Evolutionary conservation across 371 early-diverging fungal species (phyloP), one percentile per base, ranked within the genome.

Genomic region (Haplosporangium sp.): DNA sequence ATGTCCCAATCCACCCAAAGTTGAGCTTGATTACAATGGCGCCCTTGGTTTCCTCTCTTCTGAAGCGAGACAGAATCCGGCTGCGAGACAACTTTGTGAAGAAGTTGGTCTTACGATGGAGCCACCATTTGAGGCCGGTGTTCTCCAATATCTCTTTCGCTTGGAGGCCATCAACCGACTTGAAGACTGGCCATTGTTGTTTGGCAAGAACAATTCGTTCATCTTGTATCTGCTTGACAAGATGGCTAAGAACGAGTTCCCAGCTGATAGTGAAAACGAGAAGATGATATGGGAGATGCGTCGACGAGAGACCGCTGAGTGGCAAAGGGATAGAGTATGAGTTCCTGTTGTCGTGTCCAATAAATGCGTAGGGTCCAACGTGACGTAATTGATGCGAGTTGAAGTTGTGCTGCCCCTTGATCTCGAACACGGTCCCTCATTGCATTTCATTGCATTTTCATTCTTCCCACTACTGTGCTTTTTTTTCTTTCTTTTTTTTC

Each of bases 141-240:
- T 79, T 1, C 29, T 79, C 10, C 55, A 41, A 46, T 79, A 68
- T 36, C 55, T 79, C 2, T 62, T 72, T 20, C 73, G 79, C 16
- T 21, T 79, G 46, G 55, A 72, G 14, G 66, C 62, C 0, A 48
- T 79, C 6, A 69, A 66, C 2, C 56, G 66, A 6, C 42, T 79
- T 7, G 13, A 57, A 3, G 79, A 79, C 1, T 79, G 79, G 79
- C 73, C 79, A 0, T 11, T 67, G 42, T 46, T 79, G 55, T 79
- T 79, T 65, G 79, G 79, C 4, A 8, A 40, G 4, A 65, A 50
- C 9, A 79, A 72, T 37, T 46, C 68, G 23, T 79, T 79, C 43
- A 68, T 79, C 20, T 12, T 59, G 14, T 38, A 79, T 41, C 14
- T 79, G 50, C 55, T 79, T 5, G 51, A 79, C 9, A 79, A 72